A percentile compares a stretch with the other conserved stretches of the same genome.
Conservation (phyloP, 768 basidiomycete genomes). For the Chiua virens region DNA sequence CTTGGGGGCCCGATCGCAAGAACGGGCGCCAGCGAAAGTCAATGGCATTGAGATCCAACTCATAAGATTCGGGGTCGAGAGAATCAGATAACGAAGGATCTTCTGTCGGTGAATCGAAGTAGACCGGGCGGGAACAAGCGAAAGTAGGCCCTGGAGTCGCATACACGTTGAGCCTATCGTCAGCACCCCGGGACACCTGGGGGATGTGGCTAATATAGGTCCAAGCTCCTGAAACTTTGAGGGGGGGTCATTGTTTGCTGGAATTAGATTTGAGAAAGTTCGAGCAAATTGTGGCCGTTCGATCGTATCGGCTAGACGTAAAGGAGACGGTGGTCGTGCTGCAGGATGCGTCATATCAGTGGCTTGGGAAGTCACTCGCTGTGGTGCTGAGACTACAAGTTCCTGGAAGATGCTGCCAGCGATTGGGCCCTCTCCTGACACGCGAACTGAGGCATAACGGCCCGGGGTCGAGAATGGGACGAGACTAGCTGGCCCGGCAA, state of each 20-base stretch:
- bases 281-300: constrained; percentile 1
- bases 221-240: constrained; percentile 14
- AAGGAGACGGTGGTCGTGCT: constrained; percentile 8
- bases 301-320: constrained; percentile 18
- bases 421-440: background rate
- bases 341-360: constrained; percentile 10
- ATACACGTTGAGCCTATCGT: constrained; percentile 28
- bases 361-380: constrained; percentile 7
- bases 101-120: constrained; percentile 54
- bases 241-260: constrained; percentile 4
- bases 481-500: background rate
- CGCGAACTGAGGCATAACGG: constrained; percentile 13
- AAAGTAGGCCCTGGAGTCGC: constrained; percentile 50
- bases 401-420: constrained; percentile 1
- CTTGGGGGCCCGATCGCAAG: constrained; percentile 25
- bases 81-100: constrained; percentile 44
- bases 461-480: constrained; percentile 29
- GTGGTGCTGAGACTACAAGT: constrained; percentile 3
- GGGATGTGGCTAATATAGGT: background rate
- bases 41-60: constrained; percentile 40
- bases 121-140: constrained; percentile 35
- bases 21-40: constrained; percentile 63
- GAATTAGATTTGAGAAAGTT: constrained; percentile 6
- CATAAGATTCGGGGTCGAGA: constrained; percentile 35
- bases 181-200: constrained; percentile 1